Percentiles rank a stretch among this genome's conserved stretches.
phyloP scores from a whole-genome alignment of 2,329 filamentous ascomycete genomes.

The Sporothrix sp. region DNA sequence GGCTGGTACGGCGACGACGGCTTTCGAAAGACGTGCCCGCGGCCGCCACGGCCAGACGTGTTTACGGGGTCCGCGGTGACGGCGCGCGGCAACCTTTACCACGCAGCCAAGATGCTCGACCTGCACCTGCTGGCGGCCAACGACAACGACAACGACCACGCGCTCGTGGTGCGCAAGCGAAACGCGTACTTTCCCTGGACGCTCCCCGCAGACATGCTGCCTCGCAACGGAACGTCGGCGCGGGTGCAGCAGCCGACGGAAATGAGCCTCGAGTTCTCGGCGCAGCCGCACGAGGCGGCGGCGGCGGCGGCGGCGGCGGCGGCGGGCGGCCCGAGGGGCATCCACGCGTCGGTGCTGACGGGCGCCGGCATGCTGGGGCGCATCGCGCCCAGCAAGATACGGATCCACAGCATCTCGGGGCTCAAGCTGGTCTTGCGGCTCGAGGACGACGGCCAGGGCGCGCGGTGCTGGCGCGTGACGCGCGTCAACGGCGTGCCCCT shows the following conservation, averaged over 20 bases:
- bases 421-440: constrained; percentile 58
- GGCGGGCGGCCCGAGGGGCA: background rate
- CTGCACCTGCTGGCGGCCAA: constrained; percentile 49
- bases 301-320: too few species aligned
- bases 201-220: constrained; percentile 64
- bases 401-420: constrained; percentile 44
- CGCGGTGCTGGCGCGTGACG: constrained; percentile 67
- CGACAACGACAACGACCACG: too few species aligned
- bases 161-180: too few species aligned
- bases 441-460: constrained; percentile 40
- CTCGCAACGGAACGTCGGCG: constrained; percentile 65
- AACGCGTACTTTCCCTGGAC: constrained; percentile 93
- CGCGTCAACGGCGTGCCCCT: constrained; percentile 72
- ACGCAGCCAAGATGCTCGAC: constrained; percentile 75
- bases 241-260: constrained; percentile 61
- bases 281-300: constrained; percentile 32
- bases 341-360: background rate
- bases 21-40: constrained; percentile 56
- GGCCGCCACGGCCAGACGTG: constrained; percentile 46
- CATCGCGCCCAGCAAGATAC: constrained; percentile 35
- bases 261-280: constrained; percentile 55
- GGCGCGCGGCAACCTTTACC: constrained; percentile 72
- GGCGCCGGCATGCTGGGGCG: constrained; percentile 36
- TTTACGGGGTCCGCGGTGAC: constrained; percentile 72
- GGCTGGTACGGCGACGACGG: constrained; percentile 30